Conservation (phyloP, 176 grass and related monocot genomes). For the Oropetium thomaeum region DNA sequence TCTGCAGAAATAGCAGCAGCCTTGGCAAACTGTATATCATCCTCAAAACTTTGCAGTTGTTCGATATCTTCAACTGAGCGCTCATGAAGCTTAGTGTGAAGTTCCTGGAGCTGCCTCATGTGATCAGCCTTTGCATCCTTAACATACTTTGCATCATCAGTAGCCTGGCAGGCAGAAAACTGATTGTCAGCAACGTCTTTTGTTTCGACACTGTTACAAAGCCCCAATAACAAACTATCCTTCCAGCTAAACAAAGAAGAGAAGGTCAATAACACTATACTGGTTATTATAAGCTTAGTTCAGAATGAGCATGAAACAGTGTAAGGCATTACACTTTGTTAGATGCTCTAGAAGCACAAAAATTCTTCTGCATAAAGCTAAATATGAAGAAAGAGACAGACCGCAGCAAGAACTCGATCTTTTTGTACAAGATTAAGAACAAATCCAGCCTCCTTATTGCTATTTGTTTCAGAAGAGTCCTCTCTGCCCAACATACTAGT, state of each 20-base stretch:
- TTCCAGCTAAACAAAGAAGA: conserved; percentile 12
- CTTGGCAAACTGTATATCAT: conserved; percentile 80
- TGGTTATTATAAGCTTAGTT: not conserved
- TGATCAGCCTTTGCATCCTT: conserved; percentile 67
- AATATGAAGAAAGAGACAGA: conserved; percentile 45
- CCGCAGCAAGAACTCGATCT: conserved; percentile 75
- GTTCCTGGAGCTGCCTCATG: conserved; percentile 83
- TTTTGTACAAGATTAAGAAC: conserved; percentile 89
- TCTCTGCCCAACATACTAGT: conserved; percentile 68
- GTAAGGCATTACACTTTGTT: conserved; percentile 6
- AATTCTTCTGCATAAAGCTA: conserved; percentile 22
- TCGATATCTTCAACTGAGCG: conserved; percentile 54
- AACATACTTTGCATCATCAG: conserved; percentile 82
- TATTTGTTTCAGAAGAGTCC: conserved; percentile 66
- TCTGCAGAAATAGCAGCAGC: conserved; percentile 71
- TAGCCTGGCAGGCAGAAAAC: conserved; percentile 49
- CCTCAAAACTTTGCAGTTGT: conserved; percentile 73
- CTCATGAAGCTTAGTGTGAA: conserved; percentile 72
- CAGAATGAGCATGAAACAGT: not conserved
- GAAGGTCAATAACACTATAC: not conserved
- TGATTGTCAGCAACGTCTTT: conserved; percentile 11
- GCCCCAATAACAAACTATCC: not conserved
- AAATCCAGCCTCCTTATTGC: conserved; percentile 73
- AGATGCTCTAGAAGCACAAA: conserved; percentile 23
- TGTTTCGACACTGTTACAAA: conserved; percentile 26